A percentile compares a stretch with the other conserved stretches of the same genome.
Evolutionary conservation across 805 yeast genomes (phyloP).

Genomic region (Tetrapisispora namnaoensis): DNA sequence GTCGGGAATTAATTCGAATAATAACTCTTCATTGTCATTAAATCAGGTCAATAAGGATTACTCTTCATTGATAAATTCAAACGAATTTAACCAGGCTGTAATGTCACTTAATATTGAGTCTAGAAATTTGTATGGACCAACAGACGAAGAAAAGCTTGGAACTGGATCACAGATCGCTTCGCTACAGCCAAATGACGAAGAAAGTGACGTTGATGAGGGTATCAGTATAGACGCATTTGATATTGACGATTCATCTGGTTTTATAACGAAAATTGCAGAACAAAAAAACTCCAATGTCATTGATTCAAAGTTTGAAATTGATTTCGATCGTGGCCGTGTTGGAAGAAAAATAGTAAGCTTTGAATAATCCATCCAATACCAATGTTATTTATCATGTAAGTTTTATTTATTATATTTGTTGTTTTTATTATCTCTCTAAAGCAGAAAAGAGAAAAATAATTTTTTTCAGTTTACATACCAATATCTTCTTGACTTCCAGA

Average conservation of each 20-base stretch:
- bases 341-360: slow-evolving; percentile 30
- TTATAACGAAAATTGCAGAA: slow-evolving; percentile 7
- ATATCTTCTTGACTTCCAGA: too few relatives aligned
- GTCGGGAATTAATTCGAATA: slow-evolving; percentile 9
- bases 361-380: slow-evolving; percentile 4
- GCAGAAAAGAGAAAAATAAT: too few relatives aligned
- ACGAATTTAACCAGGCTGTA: background rate
- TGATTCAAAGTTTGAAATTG: slow-evolving; percentile 28
- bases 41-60: background rate
- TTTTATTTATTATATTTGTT: too few relatives aligned
- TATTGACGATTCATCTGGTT: background rate
- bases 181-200: slow-evolving; percentile 9
- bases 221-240: background rate
- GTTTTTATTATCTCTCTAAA: too few relatives aligned
- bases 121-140: slow-evolving; percentile 7
- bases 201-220: slow-evolving; percentile 4
- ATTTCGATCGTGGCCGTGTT: slow-evolving; percentile 34
- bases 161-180: slow-evolving; percentile 24
- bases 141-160: slow-evolving; percentile 20
- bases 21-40: slow-evolving; percentile 4
- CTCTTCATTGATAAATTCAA: background rate
- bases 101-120: background rate
- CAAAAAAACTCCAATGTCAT: slow-evolving; percentile 18
- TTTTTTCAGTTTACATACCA: too few relatives aligned
- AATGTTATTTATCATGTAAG: too few relatives aligned